A percentile compares a stretch with the other conserved stretches of the same genome.
Conservation (phyloP, 495 filamentous ascomycete species). For the Penicillium paxilli region DNA sequence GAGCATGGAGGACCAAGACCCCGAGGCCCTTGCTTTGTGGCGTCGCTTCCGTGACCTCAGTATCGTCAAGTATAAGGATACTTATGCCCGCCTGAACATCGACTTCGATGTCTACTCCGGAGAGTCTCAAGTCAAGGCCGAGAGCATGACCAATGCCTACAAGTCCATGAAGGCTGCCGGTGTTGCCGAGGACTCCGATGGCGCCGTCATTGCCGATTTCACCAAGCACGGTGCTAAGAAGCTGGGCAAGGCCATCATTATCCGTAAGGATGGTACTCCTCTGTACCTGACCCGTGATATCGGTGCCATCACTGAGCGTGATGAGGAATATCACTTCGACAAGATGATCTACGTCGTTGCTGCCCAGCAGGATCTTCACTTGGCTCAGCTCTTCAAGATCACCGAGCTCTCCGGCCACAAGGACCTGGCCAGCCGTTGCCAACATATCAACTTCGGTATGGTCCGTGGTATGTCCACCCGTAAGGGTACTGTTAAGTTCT, state of each 20-base stretch:
- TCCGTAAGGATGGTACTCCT: conserved; percentile 67
- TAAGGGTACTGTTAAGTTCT: conserved; percentile 69
- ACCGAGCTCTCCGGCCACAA: conserved; percentile 66
- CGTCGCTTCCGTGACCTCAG: conserved; percentile 84
- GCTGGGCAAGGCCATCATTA: conserved; percentile 67
- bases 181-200: conserved; percentile 79
- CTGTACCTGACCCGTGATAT: conserved; percentile 75
- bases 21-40: conserved; percentile 78
- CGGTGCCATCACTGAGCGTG: conserved; percentile 62
- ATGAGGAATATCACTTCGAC: conserved; percentile 65
- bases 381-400: conserved; percentile 71
- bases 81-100: conserved; percentile 86
- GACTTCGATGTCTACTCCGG: conserved; percentile 91
- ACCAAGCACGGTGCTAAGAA: conserved; percentile 69
- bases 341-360: conserved; percentile 78
- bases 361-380: conserved; percentile 69
- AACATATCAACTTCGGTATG: conserved; percentile 76
- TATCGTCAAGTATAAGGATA: conserved; percentile 80
- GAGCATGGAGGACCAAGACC: conserved; percentile 82
- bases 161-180: conserved; percentile 66
- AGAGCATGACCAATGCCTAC: conserved; percentile 70
- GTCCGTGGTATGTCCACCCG: conserved; percentile 69
- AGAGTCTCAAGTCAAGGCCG: conserved; percentile 85
- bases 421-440: conserved; percentile 59
- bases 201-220: conserved; percentile 87